These are phyloP conservation scores for Fusarium ramigenum DNA, from an alignment of 2,329 filamentous ascomycete genomes.

Conservation along the genomic window DNA sequence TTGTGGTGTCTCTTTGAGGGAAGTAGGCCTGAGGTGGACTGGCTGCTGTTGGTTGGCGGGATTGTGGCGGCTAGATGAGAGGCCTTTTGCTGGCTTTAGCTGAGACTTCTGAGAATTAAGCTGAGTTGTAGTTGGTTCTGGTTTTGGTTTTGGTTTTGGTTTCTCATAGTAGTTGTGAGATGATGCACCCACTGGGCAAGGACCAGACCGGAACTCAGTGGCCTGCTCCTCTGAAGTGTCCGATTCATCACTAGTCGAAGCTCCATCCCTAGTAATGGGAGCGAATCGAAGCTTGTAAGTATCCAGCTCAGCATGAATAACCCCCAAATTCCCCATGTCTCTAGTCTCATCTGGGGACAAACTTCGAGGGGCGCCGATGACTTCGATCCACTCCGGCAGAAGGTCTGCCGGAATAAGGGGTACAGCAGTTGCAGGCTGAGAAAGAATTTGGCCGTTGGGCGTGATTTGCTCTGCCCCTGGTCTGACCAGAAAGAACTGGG, in stretches of 20 bases:
- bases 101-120: background rate
- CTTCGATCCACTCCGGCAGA: constrained; percentile 57
- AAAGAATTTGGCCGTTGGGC: constrained; percentile 30
- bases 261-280: background rate
- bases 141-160: background rate
- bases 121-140: background rate
- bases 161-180: background rate
- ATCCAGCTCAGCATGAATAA: constrained; percentile 32
- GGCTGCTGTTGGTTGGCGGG: constrained; percentile 8
- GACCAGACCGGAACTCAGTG: background rate
- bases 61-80: constrained; percentile 32
- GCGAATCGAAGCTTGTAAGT: constrained; percentile 33
- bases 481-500: constrained; percentile 55
- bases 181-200: background rate
- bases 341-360: constrained; percentile 51
- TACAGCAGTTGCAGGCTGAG: constrained; percentile 52
- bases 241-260: background rate
- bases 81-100: constrained; percentile 13
- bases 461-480: constrained; percentile 44
- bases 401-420: constrained; percentile 65
- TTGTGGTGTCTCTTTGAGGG: background rate
- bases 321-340: constrained; percentile 53
- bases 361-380: constrained; percentile 55
- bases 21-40: background rate
- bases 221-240: background rate